phyloP scores from a whole-genome alignment of 1,284 basidiomycete species.

The Apiotrichum sp. region DNA sequence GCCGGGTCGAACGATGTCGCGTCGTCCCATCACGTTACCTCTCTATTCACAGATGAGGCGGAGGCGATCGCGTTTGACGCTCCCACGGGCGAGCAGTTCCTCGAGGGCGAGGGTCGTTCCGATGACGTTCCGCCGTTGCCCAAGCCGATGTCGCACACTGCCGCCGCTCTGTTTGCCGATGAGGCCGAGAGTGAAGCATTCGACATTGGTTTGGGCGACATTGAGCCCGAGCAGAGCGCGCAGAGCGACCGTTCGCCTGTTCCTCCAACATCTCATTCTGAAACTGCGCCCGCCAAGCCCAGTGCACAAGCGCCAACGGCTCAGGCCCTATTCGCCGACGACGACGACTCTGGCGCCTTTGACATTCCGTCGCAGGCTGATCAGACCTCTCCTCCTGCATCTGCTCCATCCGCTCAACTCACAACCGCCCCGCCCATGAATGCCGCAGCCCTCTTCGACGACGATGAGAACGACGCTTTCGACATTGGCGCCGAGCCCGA shows the following conservation, averaged over 20 bases:
- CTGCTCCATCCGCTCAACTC: too few species aligned
- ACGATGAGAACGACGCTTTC: constrained; percentile 4
- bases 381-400: not conserved
- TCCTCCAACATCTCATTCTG: too few species aligned
- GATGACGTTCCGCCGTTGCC: not conserved
- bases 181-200: constrained; percentile 7
- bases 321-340: constrained; percentile 12
- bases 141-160: not conserved
- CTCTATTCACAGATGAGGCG: not conserved
- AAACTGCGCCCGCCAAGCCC: not conserved
- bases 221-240: not conserved
- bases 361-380: constrained; percentile 2
- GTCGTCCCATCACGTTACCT: not conserved
- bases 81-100: not conserved
- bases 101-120: not conserved
- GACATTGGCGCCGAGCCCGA: constrained; percentile 9
- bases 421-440: not conserved
- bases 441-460: constrained; percentile 1
- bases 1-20: not conserved
- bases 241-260: not conserved
- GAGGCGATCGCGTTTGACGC: constrained; percentile 4
- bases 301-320: not conserved
- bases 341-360: constrained; percentile 2
- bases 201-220: not conserved
- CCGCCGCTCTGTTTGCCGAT: constrained; percentile 18